Base-by-base conservation (phyloP, 1,139 yeast species). In the Pichia sp. region DNA sequence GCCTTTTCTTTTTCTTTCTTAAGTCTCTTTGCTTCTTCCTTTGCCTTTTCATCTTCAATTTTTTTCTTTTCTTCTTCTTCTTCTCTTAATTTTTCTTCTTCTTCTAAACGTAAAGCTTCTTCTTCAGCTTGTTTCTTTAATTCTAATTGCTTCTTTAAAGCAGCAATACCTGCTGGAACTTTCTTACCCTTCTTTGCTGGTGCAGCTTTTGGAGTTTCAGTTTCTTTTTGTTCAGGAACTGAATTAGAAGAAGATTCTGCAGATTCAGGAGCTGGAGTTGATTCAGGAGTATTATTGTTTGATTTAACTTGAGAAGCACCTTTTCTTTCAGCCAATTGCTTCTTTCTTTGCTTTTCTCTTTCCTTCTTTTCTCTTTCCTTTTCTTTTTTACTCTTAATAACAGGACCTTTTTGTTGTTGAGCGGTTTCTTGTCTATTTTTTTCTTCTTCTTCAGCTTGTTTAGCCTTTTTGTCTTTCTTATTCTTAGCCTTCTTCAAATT, bases 291-390 rank as follows among this genome's bases (percentile, higher is more conserved):
- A 7, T 24, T 21, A 27, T 23, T 16, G 16, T 24, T 10, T 25
- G 24, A 22, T 16, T 40, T 35, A n/a, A n/a, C n/a, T 15, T 71
- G 70, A 57, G 78, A 76, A 42, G 83, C 85, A 59, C 87, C 89
- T 76, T 88, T 89, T 65, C 78, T 82, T 43, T 82, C 84, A 30
- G 96, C 95, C 50, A 78, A 77, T 54, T 87, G 95, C 69, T 87
- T 88, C 83, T 91, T 91, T 65, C 80, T 76, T 56, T 83, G 87
- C 72, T 91, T 93, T 64, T 91, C 98, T 51, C 85, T 85, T 68
- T 91, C 99, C 66, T 91, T 93, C 83, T 89, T 91, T 63, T 91
- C 94, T 65, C 78, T 84, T 66, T 91, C 99, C 72, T 91, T 93
- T 62, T 91, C 98, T 69, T 93, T 93, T 74, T 91, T 93, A 46